Evolutionary conservation across 805 yeast genomes (phyloP), one percentile per base, ranked within the genome.

Genomic region (Ogataea corticis): DNA sequence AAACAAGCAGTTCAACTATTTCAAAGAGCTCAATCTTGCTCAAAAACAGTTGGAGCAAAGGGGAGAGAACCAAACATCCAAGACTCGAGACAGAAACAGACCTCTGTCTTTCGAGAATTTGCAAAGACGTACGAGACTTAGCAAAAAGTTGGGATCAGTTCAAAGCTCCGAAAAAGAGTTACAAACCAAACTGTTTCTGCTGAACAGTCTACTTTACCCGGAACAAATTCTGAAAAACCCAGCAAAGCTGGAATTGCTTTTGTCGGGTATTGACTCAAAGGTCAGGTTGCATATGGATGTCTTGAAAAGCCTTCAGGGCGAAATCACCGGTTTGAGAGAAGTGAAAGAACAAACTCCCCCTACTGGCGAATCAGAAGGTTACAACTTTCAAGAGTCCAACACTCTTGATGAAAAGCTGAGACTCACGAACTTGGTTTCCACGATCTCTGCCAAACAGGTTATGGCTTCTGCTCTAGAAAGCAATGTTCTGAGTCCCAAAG

Each of bases 171-270:
- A 52, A 13, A 51, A 50, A 5, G 41, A 50, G 6, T 37, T 65
- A 4, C 61, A 59, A 19, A 50, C 63, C 4, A 51, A 50, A n/a
- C 30, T 66, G 7, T 44, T 66, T 14, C 18, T 65, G 3, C 27
- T 62, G 34, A 65, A 66, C 30, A 54, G 63, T 33, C 41, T 52
- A 9, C 21, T 57, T 10, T 61, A 63, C 32, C 70, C 67, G 16
- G 64, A 61, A 11, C 52, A 54, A 13, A 37, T 72, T 6, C 39
- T 62, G 7, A 43, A 54, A 4, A 53, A 55, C 33, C 65, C 68
- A 19, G 34, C 45, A 12, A 55, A 54, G 10, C 52, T 73, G 31
- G 57, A 57, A n/a, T 42, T 46, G 11, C 36, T 68, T 17, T 39
- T 71, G 5, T 51, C 60, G 4, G 52, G 52, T 13, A 42, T 67